Evolutionary conservation across 495 filamentous ascomycete species (phyloP), one percentile per base, ranked within the genome.

Genomic region (Chaetomium cochliodes): DNA sequence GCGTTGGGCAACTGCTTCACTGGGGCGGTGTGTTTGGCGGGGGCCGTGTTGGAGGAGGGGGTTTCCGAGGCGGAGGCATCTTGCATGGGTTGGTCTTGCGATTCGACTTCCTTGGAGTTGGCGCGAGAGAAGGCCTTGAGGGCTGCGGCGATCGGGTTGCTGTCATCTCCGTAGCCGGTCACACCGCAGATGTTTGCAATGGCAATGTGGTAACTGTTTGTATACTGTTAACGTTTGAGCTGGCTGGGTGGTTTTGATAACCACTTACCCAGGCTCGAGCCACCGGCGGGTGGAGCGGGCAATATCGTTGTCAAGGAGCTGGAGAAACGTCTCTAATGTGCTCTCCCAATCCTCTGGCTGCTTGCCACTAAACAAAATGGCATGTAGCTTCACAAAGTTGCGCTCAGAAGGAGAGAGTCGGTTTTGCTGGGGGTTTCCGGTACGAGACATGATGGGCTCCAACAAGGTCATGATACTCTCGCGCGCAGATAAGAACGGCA

Each of bases 391-490:
- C 28, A 92, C 85, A 66, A 90, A 89, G 0, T 79, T 73, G 0
- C 82, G 76, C 65, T 76, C 82, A 51, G 69, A 74, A 4, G 55
- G 22, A 15, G 61, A 25, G 16, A 70, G 62, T 28, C 60, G 28
- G 15, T 33, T n/a, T 12, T 67, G 58, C 26, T 67, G 58, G 23
- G 54, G 62, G 23, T 66, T 67, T 89, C 87, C 6, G 82, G 7
- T 65, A 18, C 69, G 61, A 28, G 79, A 74, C 50, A 88, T 73
- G n/a, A 90, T 78, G 3, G 89, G 89, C 60, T 86, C 85, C 67
- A 92, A 88, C 0, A 93, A 75, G 1, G 89, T 89, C 69, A 84
- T 74, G 60, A 93, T 86, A 58, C 87, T 90, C 58, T 91, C 88
- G 12, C 84, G 79, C 12, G 90, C 86, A 22, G 83, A 85, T 5